Base-by-base conservation (phyloP, 805 yeast genomes). In the Ogataea pignaliae region DNA sequence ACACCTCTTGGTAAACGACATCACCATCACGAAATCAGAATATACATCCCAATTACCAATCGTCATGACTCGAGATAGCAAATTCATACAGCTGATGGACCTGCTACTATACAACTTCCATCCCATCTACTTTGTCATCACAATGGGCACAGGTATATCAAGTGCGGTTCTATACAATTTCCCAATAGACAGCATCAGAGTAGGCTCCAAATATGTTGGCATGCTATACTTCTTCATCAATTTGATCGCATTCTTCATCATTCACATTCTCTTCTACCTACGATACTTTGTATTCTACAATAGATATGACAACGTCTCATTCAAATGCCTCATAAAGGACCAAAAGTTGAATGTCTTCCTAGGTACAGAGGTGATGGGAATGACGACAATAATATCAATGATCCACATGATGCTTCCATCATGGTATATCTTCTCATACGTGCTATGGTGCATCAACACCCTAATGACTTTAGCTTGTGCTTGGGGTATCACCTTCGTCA, bases 81-180 rank as follows among this genome's bases (percentile, higher is more conserved):
- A 35, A 18, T 13, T 21, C 10, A 29, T 40, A 29, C 36, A 34
- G 3, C 18, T 48, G 2, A 10, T 54, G 17, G 54, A 52, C 30
- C 21, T 21, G 9, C 29, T 57, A 1, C 48, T 61, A 34, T 39
- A 50, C n/a, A 47, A 52, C 17, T 71, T 72, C 50, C 66, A 68
- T 32, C 85, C 88, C 1, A 70, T 71, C 8, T 82, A 81, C 73
- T 88, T 82, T 64, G 83, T 85, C 21, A 70, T 79, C 39, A 76
- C 81, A n/a, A 89, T 89, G 96, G 96, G 95, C 2, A 75, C 83
- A 3, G 96, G 96, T 1, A 85, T 88, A 34, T 68, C 87, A 1
- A 68, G 86, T 3, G 60, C 76, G 33, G 66, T 87, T 3, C 68
- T 89, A 32, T 75, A 78, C 60, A 60, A 69, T 30, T 88, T 83